Evolutionary conservation across 345 rosid species (phyloP), one percentile per base, ranked within the genome.

Genomic region (Rubroshorea leprosula): DNA sequence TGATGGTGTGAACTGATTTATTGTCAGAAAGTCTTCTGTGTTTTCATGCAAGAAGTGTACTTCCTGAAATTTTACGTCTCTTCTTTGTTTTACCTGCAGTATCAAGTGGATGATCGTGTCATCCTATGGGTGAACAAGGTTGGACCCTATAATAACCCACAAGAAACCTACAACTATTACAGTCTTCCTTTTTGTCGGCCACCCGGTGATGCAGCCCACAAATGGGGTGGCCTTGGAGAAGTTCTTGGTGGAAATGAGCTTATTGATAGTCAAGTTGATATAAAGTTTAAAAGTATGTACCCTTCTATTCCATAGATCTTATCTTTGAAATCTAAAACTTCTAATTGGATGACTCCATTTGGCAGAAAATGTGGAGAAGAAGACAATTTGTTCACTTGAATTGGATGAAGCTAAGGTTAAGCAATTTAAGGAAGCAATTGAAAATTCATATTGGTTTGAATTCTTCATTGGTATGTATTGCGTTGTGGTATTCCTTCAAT

Each of bases 171-270:
- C 74, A 94, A 94, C 79, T 94, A 94, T 64, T 87, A 87, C 85
- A 84, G 92, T 74, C 97, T 94, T 72, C 99, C 99, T 19, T 94
- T 90, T 80, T 94, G 99, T 63, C 89, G 72, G 49, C 80, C 78
- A 39, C 58, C 90, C 70, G 76, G 27, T 17, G 76, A 74, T 70
- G 66, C 80, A 39, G 80, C 82, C 52, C 99, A 94, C 80, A 94
- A 94, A 73, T 94, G 97, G 99, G 99, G 95, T 74, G 99, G 97
- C 45, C 97, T 94, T 68, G 99, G 99, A 61, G 99, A 94, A 77
- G 99, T 90, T 69, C 84, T 94, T 15, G 99, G 99, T 76, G 99
- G 99, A 64, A 94, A 94, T 72, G 99, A 94, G 68, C 97, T 94
- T 62, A 90, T 94, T 60, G 99, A 90, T 72, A 90, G 99, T 72